phyloP scores from a whole-genome alignment of 176 grass and related monocot species.

The Dactylis glomerata region DNA sequence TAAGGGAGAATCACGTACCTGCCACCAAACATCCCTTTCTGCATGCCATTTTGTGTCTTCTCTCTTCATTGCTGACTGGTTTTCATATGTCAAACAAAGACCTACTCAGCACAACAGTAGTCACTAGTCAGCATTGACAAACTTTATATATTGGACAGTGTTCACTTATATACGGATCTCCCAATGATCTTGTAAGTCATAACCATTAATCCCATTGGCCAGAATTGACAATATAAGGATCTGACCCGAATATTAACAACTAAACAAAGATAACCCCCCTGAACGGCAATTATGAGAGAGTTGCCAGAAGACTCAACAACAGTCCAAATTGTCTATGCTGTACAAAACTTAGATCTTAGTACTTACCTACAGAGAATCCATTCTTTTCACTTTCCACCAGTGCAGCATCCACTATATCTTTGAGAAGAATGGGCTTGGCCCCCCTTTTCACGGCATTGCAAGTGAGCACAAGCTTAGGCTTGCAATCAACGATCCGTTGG shows the following conservation, averaged over 20 bases:
- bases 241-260: not conserved
- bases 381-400: slow-evolving; percentile 63
- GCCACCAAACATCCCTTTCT: slow-evolving; percentile 96
- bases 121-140: not conserved
- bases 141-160: not conserved
- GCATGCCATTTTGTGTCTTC: slow-evolving; percentile 76
- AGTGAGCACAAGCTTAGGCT: slow-evolving; percentile 83
- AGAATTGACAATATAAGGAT: not conserved
- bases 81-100: slow-evolving; percentile 84
- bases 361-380: slow-evolving; percentile 66
- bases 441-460: slow-evolving; percentile 91
- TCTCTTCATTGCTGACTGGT: slow-evolving; percentile 72
- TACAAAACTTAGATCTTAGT: not conserved
- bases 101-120: slow-evolving; percentile 35
- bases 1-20: slow-evolving; percentile 41
- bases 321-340: not conserved
- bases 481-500: slow-evolving; percentile 88
- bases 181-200: not conserved
- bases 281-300: not conserved
- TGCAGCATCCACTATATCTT: slow-evolving; percentile 84
- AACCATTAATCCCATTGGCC: not conserved
- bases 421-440: slow-evolving; percentile 67
- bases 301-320: not conserved
- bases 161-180: slow-evolving; percentile 6
- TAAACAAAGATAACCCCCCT: not conserved